A percentile compares a stretch with the other conserved stretches of the same genome.
Conservation (phyloP, 306 rosid genomes). For the Acacia crassicarpa region DNA sequence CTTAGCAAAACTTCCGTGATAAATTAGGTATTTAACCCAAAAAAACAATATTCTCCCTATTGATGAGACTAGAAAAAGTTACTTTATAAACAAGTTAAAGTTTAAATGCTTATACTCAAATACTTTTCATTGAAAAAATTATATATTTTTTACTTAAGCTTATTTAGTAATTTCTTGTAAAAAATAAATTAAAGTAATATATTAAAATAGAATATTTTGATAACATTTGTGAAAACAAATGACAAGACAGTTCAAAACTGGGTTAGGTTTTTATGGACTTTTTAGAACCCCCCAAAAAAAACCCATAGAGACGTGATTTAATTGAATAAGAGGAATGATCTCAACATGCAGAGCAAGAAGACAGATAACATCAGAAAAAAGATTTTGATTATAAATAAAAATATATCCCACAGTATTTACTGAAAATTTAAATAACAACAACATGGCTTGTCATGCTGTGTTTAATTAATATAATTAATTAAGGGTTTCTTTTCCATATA, state of each 20-base stretch:
- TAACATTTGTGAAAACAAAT: not conserved
- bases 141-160: not conserved
- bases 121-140: not conserved
- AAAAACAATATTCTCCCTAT: no score
- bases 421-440: not conserved
- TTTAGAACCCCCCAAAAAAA: not conserved
- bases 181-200: no score
- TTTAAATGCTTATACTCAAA: not conserved
- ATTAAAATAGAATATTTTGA: not conserved
- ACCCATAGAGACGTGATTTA: not conserved
- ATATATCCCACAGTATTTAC: not conserved
- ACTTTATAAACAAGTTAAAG: not conserved
- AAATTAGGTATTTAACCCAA: no score
- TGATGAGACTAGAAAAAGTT: no score
- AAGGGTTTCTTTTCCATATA: no score
- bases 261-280: not conserved
- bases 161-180: not conserved
- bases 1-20: no score
- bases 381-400: not conserved
- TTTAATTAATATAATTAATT: no score
- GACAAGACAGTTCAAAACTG: not conserved
- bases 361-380: no score
- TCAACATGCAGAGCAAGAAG: not conserved
- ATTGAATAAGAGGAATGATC: not conserved
- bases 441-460: no score